Percentiles rank a stretch among this genome's conserved stretches.
Conservation (phyloP, 2,329 filamentous ascomycete species). For the Furcasterigmium sp. region DNA sequence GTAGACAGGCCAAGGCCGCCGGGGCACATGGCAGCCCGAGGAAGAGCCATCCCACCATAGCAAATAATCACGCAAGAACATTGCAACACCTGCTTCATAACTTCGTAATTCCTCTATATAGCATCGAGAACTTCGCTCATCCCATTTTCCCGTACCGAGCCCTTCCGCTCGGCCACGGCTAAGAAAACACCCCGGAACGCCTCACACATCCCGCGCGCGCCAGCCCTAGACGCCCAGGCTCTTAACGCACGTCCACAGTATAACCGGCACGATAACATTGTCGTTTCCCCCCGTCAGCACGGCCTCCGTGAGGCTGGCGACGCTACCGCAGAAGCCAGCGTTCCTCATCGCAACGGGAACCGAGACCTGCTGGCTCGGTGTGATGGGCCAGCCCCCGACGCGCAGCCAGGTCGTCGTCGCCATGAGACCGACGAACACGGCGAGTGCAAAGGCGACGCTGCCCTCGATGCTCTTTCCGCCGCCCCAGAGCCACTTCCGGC, state of each 20-base stretch:
- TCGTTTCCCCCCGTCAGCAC: conserved; percentile 96
- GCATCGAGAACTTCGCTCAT: not conserved
- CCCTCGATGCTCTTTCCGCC: conserved; percentile 95
- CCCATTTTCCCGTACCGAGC: not conserved
- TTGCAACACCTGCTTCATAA: not conserved
- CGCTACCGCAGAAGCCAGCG: conserved; percentile 64
- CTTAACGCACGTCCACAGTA: conserved; percentile 88
- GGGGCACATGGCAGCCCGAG: not conserved
- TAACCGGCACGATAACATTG: conserved; percentile 92
- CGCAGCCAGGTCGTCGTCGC: conserved; percentile 69
- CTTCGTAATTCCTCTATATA: not conserved
- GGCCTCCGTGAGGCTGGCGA: conserved; percentile 88
- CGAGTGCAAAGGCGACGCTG: conserved; percentile 71
- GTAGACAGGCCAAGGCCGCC: too few species aligned
- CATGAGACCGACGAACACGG: conserved; percentile 71
- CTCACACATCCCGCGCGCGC: not conserved
- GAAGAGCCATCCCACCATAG: not conserved
- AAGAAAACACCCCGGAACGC: too few species aligned
- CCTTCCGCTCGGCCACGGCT: not conserved
- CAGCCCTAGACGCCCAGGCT: conserved; percentile 53
- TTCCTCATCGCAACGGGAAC: conserved; percentile 67
- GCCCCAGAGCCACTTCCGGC: conserved; percentile 91
- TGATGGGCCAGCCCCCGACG: conserved; percentile 71
- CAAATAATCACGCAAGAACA: not conserved
- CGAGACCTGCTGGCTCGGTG: conserved; percentile 48